Conservation (phyloP, 129 eudicot species). For the Mikania micrantha region DNA sequence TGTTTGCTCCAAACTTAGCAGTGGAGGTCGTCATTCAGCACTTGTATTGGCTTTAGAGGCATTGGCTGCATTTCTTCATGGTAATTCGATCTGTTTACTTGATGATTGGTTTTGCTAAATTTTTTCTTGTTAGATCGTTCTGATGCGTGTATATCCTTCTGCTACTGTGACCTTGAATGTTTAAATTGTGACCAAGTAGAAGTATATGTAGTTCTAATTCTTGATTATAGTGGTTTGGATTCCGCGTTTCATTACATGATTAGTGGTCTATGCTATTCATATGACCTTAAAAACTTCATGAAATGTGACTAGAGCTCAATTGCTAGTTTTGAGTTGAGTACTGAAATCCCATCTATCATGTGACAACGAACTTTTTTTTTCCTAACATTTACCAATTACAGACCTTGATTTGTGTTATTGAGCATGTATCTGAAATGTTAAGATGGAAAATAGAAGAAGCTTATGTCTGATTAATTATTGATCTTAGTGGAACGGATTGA, state of each 20-base stretch:
- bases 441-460: neutral
- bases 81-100: constrained; percentile 22
- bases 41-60: constrained; percentile 43
- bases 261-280: neutral
- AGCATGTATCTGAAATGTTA: neutral
- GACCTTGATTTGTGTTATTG: neutral
- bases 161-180: constrained; percentile 7
- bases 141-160: neutral
- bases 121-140: neutral
- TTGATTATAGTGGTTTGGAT: neutral
- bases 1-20: constrained; percentile 31
- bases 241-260: neutral
- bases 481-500: neutral
- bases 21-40: constrained; percentile 13
- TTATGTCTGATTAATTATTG: neutral
- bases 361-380: neutral
- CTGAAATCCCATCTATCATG: neutral
- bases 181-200: neutral
- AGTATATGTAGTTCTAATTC: neutral
- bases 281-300: neutral
- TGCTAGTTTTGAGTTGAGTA: neutral
- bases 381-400: neutral
- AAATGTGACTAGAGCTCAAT: neutral
- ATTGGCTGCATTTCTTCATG: constrained; percentile 58
- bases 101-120: neutral